Base-by-base conservation (phyloP, 2,329 filamentous ascomycete species). In the Ophiostoma fasciatum region DNA sequence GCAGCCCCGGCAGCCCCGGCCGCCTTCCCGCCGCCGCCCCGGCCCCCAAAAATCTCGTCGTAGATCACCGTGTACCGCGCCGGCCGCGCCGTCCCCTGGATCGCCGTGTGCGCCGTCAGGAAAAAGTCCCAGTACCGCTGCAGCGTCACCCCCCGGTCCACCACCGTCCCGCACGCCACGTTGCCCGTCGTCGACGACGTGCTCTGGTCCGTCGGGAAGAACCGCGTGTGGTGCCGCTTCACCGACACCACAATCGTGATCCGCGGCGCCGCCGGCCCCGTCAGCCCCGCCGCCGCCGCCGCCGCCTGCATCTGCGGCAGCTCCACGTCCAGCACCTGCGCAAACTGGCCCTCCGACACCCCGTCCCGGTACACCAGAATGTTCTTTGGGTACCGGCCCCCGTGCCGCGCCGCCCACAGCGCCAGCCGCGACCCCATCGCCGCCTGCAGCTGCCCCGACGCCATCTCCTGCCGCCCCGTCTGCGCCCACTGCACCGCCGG, bases 351-450 rank as follows among this genome's bases (percentile, higher is more conserved):
- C 48, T 94, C 87, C 0, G 82, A 90, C 0, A 94, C 83, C 25
- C 87, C 87, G 47, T 94, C 87, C 19, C 87, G 78, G 60, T 83
- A 94, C 31, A 94, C 71, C 42, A 94, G 59, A 29, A 94, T 78
- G 48, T 84, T 82, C 17, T 74, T 64, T 0, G 85, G 85, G 0
- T 77, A 61, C 0, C 46, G 46, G 1, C 50, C 46, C 23, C 13
- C 11, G 3, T 61, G 82, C 31, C 64, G 51, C 30, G 61, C 61
- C 25, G 61, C 56, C 78, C 81, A 94, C 2, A 81, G 56, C 7
- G 53, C 47, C 0, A 94, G 61, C 0, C 82, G 75, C 5, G 68
- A 67, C 14, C 63, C 56, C 37, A 93, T 71, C 47, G 78, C 74
- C 0, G 61, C 57, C 8, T 68, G 60, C 0, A 93, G 61, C 1